These are phyloP conservation scores for Gracilaria vermiculophylla DNA, from an alignment of 23 red algal genomes.

Conservation along the genomic window DNA sequence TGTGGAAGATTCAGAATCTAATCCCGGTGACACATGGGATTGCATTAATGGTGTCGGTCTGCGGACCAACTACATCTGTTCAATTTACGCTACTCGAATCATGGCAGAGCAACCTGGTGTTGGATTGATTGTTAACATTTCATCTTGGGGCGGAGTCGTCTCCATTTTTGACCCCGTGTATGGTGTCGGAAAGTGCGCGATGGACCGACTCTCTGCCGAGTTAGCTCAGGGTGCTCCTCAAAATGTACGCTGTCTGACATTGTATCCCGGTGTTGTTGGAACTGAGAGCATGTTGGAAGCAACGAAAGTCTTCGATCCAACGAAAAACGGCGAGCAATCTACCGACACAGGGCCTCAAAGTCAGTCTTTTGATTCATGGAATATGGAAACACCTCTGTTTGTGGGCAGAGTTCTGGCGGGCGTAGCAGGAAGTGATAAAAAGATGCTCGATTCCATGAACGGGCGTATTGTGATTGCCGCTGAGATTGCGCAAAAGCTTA, in stretches of 20 bases:
- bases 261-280: constrained; percentile 55
- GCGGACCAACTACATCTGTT: constrained; percentile 52
- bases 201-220: constrained; percentile 60
- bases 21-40: constrained; percentile 64
- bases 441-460: not conserved
- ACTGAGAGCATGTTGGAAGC: constrained; percentile 35
- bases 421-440: not conserved
- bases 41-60: constrained; percentile 51
- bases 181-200: constrained; percentile 36
- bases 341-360: not conserved
- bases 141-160: constrained; percentile 37
- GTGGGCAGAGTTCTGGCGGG: constrained; percentile 65
- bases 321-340: not conserved
- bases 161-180: constrained; percentile 71
- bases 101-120: constrained; percentile 19
- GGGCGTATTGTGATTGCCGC: constrained; percentile 36
- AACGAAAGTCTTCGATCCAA: not conserved
- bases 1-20: constrained; percentile 2
- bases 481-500: not conserved
- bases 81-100: constrained; percentile 17
- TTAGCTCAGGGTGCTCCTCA: constrained; percentile 10
- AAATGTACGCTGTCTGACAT: constrained; percentile 26
- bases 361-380: not conserved
- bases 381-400: constrained; percentile 61
- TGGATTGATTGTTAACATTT: constrained; percentile 67